Evolutionary conservation across 345 rosid genomes (phyloP).

Genomic region (Melaleuca alternifolia): DNA sequence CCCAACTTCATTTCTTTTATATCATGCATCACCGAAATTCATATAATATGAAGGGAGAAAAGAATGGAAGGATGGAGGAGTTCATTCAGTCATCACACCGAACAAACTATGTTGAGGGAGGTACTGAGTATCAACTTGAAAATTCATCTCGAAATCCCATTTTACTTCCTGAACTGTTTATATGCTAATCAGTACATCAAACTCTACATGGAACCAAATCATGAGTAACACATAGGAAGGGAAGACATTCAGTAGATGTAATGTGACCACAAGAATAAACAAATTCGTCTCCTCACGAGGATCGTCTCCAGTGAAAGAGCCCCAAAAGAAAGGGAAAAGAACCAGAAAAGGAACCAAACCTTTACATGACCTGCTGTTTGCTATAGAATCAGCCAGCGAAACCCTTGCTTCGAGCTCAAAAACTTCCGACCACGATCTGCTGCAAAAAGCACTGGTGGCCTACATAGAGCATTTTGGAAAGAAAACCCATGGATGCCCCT

Average conservation of each 20-base stretch:
- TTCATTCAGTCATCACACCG: neutral
- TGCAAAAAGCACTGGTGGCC: neutral
- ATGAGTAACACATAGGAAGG: slow-evolving; percentile 2
- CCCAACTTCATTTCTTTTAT: neutral
- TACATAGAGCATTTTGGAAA: neutral
- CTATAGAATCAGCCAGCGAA: slow-evolving; percentile 2
- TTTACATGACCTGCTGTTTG: slow-evolving; percentile 1
- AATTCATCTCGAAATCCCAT: slow-evolving; percentile 7
- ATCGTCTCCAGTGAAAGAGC: slow-evolving; percentile 2
- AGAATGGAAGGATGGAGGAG: neutral
- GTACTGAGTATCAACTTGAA: neutral
- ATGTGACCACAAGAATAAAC: slow-evolving; percentile 14
- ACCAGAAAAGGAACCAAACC: slow-evolving; percentile 4
- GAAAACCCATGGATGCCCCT: slow-evolving; percentile 1
- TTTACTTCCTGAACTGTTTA: slow-evolving; percentile 4
- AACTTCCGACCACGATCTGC: neutral
- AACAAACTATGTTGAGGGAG: neutral
- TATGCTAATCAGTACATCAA: slow-evolving; percentile 7
- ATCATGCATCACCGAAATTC: neutral
- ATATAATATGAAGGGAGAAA: neutral
- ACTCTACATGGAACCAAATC: slow-evolving; percentile 18
- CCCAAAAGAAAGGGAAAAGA: neutral
- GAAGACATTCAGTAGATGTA: neutral
- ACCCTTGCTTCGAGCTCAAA: neutral
- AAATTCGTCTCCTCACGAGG: slow-evolving; percentile 13